phyloP scores from a whole-genome alignment of 441 rosid species.

The Populus trichocarpa region DNA sequence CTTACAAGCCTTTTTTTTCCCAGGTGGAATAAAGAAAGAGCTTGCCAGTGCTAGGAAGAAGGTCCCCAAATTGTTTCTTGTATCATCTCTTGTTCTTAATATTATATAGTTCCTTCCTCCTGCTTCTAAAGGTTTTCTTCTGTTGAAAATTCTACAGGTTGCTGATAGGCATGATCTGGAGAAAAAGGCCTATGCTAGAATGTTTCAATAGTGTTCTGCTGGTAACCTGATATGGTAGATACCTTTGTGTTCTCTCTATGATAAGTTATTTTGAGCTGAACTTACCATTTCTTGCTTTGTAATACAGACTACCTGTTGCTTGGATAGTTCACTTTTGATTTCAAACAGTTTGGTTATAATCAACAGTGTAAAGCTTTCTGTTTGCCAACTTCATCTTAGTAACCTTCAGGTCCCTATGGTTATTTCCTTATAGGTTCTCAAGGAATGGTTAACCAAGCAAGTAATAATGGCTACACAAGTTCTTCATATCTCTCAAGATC shows the following conservation, averaged over 20 bases:
- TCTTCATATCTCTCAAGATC: no score
- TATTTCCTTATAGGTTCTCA: no score
- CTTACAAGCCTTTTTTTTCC: neutral
- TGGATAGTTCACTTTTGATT: neutral
- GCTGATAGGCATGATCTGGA: conserved; percentile 36
- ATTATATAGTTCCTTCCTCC: neutral
- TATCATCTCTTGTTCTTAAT: neutral
- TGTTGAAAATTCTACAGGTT: conserved; percentile 25
- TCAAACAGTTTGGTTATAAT: neutral
- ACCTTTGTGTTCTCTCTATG: neutral
- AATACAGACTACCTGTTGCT: neutral
- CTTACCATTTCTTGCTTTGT: neutral
- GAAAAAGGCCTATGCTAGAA: conserved; percentile 40
- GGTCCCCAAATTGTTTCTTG: conserved; percentile 10
- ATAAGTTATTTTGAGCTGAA: neutral
- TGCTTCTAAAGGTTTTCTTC: neutral
- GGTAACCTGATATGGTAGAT: conserved; percentile 2
- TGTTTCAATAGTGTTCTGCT: conserved; percentile 31
- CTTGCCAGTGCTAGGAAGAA: conserved; percentile 40
- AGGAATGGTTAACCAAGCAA: no score
- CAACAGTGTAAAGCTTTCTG: neutral
- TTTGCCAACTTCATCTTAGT: neutral
- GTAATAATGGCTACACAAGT: no score
- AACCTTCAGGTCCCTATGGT: neutral
- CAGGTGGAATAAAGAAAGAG: conserved; percentile 44